Conservation (phyloP, 2,329 filamentous ascomycete genomes). For the Laburnicola sp. region DNA sequence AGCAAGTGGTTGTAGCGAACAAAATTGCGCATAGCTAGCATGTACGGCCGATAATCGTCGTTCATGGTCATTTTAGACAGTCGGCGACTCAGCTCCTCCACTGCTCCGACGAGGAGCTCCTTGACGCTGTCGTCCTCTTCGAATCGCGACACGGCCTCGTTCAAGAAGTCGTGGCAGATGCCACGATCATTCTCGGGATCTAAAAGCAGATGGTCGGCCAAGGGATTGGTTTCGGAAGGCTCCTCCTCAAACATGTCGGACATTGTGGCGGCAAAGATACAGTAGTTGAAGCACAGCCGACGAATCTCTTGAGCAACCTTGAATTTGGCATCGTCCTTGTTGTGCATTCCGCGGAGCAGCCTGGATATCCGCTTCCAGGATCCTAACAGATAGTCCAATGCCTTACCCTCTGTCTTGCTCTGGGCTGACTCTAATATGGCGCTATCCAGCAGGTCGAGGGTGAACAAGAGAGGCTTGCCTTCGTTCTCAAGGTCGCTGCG, state of each 20-base stretch:
- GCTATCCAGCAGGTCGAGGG: constrained; percentile 52
- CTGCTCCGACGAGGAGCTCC: constrained; percentile 73
- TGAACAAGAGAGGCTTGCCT: constrained; percentile 52
- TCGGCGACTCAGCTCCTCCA: constrained; percentile 73
- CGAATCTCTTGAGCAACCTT: constrained; percentile 70
- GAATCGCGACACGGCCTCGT: constrained; percentile 75
- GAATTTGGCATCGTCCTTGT: constrained; percentile 56
- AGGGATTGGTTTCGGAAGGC: constrained; percentile 58
- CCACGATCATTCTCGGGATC: constrained; percentile 78
- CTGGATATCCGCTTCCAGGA: constrained; percentile 81
- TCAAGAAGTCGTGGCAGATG: constrained; percentile 82
- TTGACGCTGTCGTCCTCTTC: constrained; percentile 78
- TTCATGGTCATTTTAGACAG: constrained; percentile 78
- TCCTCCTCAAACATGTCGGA: constrained; percentile 86
- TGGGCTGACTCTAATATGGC: constrained; percentile 56
- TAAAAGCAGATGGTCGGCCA: constrained; percentile 70
- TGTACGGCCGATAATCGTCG: constrained; percentile 81
- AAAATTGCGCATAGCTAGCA: constrained; percentile 75
- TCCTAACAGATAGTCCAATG: constrained; percentile 79
- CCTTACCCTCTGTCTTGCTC: constrained; percentile 62
- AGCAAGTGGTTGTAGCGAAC: constrained; percentile 74
- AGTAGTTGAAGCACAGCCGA: constrained; percentile 90
- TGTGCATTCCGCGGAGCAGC: constrained; percentile 59
- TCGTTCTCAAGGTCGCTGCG: constrained; percentile 59
- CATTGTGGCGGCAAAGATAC: constrained; percentile 88